Evolutionary conservation across 1,284 basidiomycete species (phyloP).

Genomic region (Moesziomyces sp.): DNA sequence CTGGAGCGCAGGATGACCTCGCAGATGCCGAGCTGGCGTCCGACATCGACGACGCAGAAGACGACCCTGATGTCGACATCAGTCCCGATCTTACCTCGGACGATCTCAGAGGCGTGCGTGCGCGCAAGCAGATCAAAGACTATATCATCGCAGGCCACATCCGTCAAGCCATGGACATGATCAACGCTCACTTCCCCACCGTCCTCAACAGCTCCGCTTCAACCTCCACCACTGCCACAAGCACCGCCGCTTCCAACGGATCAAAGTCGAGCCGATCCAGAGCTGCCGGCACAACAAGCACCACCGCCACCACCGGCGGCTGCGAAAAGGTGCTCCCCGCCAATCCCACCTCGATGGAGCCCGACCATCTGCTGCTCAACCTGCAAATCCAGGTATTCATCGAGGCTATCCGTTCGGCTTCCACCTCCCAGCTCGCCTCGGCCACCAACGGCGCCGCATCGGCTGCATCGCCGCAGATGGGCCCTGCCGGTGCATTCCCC

Average conservation of each 20-base stretch:
- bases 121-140: constrained; percentile 71
- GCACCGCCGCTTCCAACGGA: background rate
- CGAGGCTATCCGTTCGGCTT: constrained; percentile 77
- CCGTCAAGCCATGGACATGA: constrained; percentile 75
- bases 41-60: constrained; percentile 19
- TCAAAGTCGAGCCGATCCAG: constrained; percentile 14
- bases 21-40: constrained; percentile 28
- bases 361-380: constrained; percentile 80
- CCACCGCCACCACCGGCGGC: constrained; percentile 17
- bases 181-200: constrained; percentile 71
- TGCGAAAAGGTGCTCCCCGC: constrained; percentile 49
- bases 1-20: constrained; percentile 23
- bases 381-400: constrained; percentile 84
- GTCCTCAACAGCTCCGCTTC: constrained; percentile 46
- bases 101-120: constrained; percentile 33
- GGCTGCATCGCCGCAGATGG: constrained; percentile 6
- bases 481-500: constrained; percentile 24
- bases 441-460: background rate
- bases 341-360: constrained; percentile 71
- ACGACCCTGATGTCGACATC: constrained; percentile 31
- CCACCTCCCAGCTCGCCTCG: constrained; percentile 28
- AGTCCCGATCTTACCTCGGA: constrained; percentile 37
- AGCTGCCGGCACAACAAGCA: background rate
- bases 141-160: constrained; percentile 78
- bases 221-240: background rate